Base-by-base conservation (phyloP, 163 green algal genomes). In the Volvox carteri region DNA sequence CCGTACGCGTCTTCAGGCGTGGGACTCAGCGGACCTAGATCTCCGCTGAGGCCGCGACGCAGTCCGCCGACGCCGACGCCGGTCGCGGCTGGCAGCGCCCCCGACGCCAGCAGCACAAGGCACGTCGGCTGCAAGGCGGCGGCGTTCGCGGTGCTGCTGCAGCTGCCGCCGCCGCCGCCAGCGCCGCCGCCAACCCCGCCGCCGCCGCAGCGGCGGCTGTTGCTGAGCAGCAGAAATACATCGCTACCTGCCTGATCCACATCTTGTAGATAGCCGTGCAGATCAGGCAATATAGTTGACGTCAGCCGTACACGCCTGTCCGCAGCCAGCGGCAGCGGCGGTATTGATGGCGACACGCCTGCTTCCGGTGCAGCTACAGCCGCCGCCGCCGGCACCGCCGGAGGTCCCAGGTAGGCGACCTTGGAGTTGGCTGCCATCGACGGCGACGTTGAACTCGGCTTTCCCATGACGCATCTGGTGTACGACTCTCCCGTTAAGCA, bases 221-320 rank as follows among this genome's bases (percentile, higher is more conserved):
- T 78, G 11, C 37, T 14, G 14, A 78, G 33, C 14, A 78, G 39
- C 39, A 78, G 70, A 21, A 78, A 56, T 21, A 78, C 70, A 21
- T 78, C 70, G 33, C 70, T 30, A 11, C 39, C 37, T 4, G 70
- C 37, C 70, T 78, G 70, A 54, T 78, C 70, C 18, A 78, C 39
- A 5, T 78, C 70, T 21, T 78, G 70, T 7, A 78, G 70, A 42
- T 78, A 78, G 8, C 33, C 18, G 23, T 78, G 70, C 11, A 78
- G 37, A 56, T 78, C 70, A 23, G 18, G 70, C 9, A 78, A 6
- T 5, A 78, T 21, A 41, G 35, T 75, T 1, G 12, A 42, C 30
- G 65, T 35, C 65, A 75, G 65, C 65, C 65, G 65, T 48, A 46
- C 12, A 12, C 2, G 65, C 16, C n/a, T 33, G 16, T 44, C 16